Conservation (phyloP, 225 moss, liverwort and hornwort genomes). For the Rhytidiadelphus loreus region DNA sequence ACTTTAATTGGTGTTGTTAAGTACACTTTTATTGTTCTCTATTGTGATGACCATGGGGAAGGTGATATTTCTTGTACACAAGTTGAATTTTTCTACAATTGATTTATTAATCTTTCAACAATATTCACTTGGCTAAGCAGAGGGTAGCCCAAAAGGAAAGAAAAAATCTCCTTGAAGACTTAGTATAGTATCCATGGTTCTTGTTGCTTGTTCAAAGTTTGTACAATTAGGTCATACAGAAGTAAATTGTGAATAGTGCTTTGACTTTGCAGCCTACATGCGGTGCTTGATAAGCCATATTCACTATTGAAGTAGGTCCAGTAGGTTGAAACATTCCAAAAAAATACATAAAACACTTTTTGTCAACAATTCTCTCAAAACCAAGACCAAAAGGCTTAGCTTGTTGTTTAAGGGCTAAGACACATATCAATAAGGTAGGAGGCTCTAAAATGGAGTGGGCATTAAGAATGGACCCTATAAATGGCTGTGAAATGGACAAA, state of each 20-base stretch:
- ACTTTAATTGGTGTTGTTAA: constrained; percentile 66
- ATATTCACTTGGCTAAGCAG: not conserved
- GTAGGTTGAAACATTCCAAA: not conserved
- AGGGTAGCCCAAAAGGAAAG: rapidly evolving
- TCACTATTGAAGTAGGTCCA: rapidly evolving
- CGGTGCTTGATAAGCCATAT: rapidly evolving
- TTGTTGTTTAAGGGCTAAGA: rapidly evolving
- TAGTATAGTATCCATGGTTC: rapidly evolving
- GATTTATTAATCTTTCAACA: not conserved
- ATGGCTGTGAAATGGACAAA: too few species aligned
- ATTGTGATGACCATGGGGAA: constrained; percentile 82
- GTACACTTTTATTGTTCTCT: constrained; percentile 59
- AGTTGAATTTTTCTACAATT: not conserved
- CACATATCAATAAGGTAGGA: too few species aligned
- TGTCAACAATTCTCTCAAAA: not conserved
- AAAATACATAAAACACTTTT: not conserved
- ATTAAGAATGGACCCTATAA: too few species aligned
- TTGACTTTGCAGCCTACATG: not conserved
- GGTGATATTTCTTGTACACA: constrained; percentile 18
- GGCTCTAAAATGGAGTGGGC: too few species aligned
- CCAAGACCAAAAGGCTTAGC: rapidly evolving
- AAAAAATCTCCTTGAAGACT: not conserved
- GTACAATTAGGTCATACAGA: rapidly evolving
- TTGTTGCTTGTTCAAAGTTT: not conserved
- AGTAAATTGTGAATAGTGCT: not conserved